These are phyloP conservation scores for Verticillium nubilum DNA, from an alignment of 2,329 filamentous ascomycete species.

Conservation along the genomic window DNA sequence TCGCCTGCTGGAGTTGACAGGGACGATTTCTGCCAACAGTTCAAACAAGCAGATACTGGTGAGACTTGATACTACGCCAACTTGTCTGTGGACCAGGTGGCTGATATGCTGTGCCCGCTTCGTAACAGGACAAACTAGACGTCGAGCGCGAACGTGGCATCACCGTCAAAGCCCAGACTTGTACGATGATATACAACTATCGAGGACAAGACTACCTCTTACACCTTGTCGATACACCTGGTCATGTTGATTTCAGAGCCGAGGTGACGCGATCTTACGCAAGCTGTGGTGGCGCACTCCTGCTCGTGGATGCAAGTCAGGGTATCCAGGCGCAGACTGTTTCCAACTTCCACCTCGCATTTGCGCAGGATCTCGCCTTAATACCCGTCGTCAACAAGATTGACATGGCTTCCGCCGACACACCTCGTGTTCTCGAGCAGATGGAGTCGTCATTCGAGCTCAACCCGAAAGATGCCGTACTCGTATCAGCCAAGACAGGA, in stretches of 20 bases:
- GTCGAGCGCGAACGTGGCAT: conserved; percentile 91
- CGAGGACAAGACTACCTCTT: conserved; percentile 83
- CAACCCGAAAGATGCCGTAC: conserved; percentile 62
- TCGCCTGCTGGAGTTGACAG: conserved; percentile 85
- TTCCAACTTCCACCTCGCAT: conserved; percentile 96
- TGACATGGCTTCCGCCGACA: conserved; percentile 83
- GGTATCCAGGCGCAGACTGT: conserved; percentile 97
- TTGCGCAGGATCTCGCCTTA: conserved; percentile 80
- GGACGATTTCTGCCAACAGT: conserved; percentile 77
- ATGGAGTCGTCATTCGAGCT: conserved; percentile 84
- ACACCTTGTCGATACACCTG: conserved; percentile 93
- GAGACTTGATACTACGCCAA: conserved; percentile 1
- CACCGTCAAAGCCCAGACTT: conserved; percentile 98
- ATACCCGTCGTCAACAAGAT: conserved; percentile 97
- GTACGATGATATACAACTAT: conserved; percentile 93
- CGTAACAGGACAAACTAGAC: conserved; percentile 75
- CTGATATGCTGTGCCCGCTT: neutral
- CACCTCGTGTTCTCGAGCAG: conserved; percentile 80
- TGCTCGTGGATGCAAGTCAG: conserved; percentile 94
- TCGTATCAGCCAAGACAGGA: conserved; percentile 90
- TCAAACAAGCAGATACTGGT: conserved; percentile 86
- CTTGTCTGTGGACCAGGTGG: neutral
- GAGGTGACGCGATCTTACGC: conserved; percentile 96
- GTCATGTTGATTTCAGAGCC: conserved; percentile 95
- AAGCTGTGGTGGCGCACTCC: conserved; percentile 85